Evolutionary conservation across 768 basidiomycete species (phyloP).

Genomic region (Tubosaeta brunneosetosa): DNA sequence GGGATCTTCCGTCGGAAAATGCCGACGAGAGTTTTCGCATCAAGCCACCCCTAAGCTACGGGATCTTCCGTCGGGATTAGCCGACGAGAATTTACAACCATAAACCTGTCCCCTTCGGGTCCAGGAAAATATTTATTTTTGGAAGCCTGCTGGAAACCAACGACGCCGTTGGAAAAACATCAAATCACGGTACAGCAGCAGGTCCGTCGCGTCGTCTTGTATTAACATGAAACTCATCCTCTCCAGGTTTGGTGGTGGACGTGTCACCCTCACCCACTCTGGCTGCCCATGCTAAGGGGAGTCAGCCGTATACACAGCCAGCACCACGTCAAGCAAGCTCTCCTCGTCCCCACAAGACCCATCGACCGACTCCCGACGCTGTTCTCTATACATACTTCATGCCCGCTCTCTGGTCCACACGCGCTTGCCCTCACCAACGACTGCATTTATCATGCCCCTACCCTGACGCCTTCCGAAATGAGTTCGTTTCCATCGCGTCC

Average conservation of each 20-base stretch:
- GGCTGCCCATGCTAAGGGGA: slow-evolving; percentile 75
- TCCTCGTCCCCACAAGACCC: slow-evolving; percentile 19
- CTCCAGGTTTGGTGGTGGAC: slow-evolving; percentile 28
- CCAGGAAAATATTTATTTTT: neutral
- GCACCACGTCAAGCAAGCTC: slow-evolving; percentile 45
- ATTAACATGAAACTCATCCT: neutral
- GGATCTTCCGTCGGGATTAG: too few species aligned
- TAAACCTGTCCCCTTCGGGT: too few species aligned
- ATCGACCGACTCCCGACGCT: slow-evolving; percentile 11
- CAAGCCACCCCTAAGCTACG: too few species aligned
- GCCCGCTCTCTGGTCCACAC: slow-evolving; percentile 9
- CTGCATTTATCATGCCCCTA: neutral
- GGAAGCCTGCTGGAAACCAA: neutral
- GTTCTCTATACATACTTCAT: slow-evolving; percentile 18
- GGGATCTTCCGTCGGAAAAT: too few species aligned
- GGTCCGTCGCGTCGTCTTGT: neutral
- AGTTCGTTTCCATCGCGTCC: neutral
- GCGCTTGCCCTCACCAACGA: slow-evolving; percentile 7
- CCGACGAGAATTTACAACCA: too few species aligned
- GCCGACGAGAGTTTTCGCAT: too few species aligned
- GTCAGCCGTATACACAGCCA: slow-evolving; percentile 50
- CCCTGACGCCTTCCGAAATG: neutral
- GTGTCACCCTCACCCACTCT: slow-evolving; percentile 34
- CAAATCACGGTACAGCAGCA: neutral
- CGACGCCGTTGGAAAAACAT: neutral